These are phyloP conservation scores for Fusarium sp. DNA, from an alignment of 2,329 filamentous ascomycete species.

Conservation along the genomic window DNA sequence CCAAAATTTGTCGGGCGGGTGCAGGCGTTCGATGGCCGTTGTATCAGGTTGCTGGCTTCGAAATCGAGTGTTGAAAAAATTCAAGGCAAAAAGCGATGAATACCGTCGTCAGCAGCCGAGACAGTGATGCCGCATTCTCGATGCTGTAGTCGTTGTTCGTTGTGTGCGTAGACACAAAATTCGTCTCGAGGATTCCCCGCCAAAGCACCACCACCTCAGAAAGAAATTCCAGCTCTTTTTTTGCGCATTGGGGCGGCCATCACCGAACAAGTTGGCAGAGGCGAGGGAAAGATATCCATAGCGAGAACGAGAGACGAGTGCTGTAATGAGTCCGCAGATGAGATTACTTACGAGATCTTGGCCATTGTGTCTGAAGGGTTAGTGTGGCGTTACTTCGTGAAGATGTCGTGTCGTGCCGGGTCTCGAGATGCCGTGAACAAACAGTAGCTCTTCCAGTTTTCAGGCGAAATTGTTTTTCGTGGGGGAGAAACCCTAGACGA, in stretches of 20 bases:
- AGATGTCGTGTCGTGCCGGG: conserved; percentile 51
- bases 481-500: conserved; percentile 57
- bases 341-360: conserved; percentile 70
- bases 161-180: conserved; percentile 32
- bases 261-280: conserved; percentile 34
- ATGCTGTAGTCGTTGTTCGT: conserved; percentile 24
- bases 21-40: not conserved
- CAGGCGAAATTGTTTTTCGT: conserved; percentile 39
- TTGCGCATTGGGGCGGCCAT: conserved; percentile 22
- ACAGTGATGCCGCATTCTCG: conserved; percentile 5
- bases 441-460: conserved; percentile 34
- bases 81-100: conserved; percentile 5
- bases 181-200: conserved; percentile 27
- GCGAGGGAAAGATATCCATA: conserved; percentile 12
- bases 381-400: conserved; percentile 57
- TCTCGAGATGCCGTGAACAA: conserved; percentile 54
- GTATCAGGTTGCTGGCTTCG: not conserved
- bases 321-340: conserved; percentile 9
- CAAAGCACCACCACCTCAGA: conserved; percentile 22
- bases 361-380: conserved; percentile 68
- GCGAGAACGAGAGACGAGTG: conserved; percentile 5
- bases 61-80: conserved; percentile 18
- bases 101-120: conserved; percentile 6
- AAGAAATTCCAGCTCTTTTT: conserved; percentile 23
- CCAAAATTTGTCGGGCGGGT: conserved; percentile 18